Conservation (phyloP, 768 basidiomycete genomes). For the Lactarius vividus region DNA sequence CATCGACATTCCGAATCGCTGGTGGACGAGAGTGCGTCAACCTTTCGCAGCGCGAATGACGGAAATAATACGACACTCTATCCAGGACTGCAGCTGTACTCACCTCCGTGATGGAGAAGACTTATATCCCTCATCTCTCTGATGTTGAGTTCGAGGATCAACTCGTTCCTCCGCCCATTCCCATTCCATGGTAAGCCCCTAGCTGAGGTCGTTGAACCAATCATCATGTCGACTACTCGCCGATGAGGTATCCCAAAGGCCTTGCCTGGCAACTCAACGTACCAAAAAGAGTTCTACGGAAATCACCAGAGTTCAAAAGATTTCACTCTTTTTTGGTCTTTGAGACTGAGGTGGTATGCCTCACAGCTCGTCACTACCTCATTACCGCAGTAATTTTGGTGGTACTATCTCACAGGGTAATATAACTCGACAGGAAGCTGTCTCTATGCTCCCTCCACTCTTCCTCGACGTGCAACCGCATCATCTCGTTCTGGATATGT, state of each 20-base stretch:
- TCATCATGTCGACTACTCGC: constrained; percentile 8
- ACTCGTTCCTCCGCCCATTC: constrained; percentile 71
- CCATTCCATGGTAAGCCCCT: constrained; percentile 72
- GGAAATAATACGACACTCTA: constrained; percentile 6
- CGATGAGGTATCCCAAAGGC: constrained; percentile 84
- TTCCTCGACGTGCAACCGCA: constrained; percentile 93
- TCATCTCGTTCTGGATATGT: constrained; percentile 95
- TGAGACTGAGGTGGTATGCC: constrained; percentile 91
- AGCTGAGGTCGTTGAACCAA: background rate
- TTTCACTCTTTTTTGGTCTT: constrained; percentile 97
- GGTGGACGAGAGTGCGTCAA: constrained; percentile 75
- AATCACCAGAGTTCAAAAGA: constrained; percentile 84
- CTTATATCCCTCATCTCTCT: constrained; percentile 74
- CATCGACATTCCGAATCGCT: constrained; percentile 92
- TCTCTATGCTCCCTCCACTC: constrained; percentile 98
- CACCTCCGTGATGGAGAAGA: constrained; percentile 72
- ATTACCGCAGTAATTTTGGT: background rate
- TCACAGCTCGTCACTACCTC: background rate
- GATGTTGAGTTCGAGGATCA: constrained; percentile 75
- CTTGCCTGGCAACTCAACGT: constrained; percentile 97
- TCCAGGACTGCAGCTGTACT: constrained; percentile 65
- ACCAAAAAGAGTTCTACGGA: constrained; percentile 82
- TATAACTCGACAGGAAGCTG: constrained; percentile 92
- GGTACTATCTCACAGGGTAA: constrained; percentile 65
- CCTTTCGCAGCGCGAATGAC: constrained; percentile 27